A percentile compares a stretch with the other conserved stretches of the same genome.
These are phyloP conservation scores for Cicer pinnatifidum DNA, from an alignment of 306 rosid genomes.

Conservation along the genomic window DNA sequence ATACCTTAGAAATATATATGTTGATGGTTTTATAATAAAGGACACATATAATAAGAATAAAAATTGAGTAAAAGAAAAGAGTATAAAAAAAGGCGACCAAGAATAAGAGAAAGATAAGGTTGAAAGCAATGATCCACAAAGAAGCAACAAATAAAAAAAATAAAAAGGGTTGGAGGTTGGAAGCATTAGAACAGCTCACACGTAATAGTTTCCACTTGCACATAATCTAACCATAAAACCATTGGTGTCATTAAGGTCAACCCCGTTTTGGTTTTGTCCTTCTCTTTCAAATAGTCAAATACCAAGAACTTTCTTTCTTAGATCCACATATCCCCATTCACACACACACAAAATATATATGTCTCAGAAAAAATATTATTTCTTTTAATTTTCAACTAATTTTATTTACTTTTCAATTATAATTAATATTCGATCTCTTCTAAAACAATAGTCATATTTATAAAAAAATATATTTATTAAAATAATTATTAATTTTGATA, in stretches of 20 bases:
- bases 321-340: slow-evolving; percentile 33
- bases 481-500: too few species aligned
- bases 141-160: background rate
- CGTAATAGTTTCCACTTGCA: slow-evolving; percentile 48
- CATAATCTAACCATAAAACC: slow-evolving; percentile 28
- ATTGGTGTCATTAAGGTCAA: slow-evolving; percentile 50
- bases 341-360: background rate
- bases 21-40: too few species aligned
- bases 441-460: too few species aligned
- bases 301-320: slow-evolving; percentile 46
- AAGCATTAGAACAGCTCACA: background rate
- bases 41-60: too few species aligned
- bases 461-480: too few species aligned
- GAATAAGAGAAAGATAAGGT: background rate
- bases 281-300: slow-evolving; percentile 34
- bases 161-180: background rate
- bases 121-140: background rate
- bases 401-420: too few species aligned
- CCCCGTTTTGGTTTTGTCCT: slow-evolving; percentile 47
- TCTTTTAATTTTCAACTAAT: too few species aligned
- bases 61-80: too few species aligned
- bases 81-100: too few species aligned
- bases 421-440: too few species aligned
- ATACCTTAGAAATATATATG: too few species aligned
- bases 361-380: too few species aligned